Conservation (phyloP, 176 grass and related monocot species). For the Raddia guianensis region DNA sequence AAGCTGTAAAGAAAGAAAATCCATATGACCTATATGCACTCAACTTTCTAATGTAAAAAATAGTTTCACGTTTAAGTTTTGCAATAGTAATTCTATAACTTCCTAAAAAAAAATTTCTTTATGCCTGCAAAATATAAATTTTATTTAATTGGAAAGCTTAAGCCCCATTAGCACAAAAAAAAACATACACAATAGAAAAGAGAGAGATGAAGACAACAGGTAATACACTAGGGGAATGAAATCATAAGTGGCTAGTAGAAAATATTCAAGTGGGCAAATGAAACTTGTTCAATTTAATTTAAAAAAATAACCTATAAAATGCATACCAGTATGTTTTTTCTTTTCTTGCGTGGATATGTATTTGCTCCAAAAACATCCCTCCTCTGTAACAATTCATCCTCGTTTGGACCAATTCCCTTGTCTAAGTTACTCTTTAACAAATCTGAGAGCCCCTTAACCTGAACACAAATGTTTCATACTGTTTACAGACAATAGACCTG, state of each 20-base stretch:
- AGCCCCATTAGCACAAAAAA: not conserved
- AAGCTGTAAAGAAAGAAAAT: not conserved
- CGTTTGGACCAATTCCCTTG: constrained; percentile 53
- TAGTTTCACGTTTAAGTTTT: constrained; percentile 2
- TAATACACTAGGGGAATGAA: constrained; percentile 14
- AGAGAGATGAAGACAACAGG: not conserved
- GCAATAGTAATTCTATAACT: not conserved
- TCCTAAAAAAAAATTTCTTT: not conserved
- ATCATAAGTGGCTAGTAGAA: constrained; percentile 15
- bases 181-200: constrained; percentile 18
- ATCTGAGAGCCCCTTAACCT: constrained; percentile 70
- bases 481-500: not conserved
- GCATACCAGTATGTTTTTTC: constrained; percentile 61
- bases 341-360: constrained; percentile 85
- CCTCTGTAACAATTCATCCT: constrained; percentile 56
- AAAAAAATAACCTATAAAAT: constrained; percentile 32
- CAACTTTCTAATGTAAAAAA: constrained; percentile 2
- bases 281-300: constrained; percentile 29
- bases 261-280: constrained; percentile 14
- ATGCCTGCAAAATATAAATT: constrained; percentile 6
- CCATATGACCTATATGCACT: not conserved
- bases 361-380: constrained; percentile 63
- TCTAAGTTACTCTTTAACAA: constrained; percentile 76
- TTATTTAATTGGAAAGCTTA: constrained; percentile 16
- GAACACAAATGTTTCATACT: not conserved